These are phyloP conservation scores for Haplosporangium sp. DNA, from an alignment of 371 early-diverging fungal species.

Conservation along the genomic window DNA sequence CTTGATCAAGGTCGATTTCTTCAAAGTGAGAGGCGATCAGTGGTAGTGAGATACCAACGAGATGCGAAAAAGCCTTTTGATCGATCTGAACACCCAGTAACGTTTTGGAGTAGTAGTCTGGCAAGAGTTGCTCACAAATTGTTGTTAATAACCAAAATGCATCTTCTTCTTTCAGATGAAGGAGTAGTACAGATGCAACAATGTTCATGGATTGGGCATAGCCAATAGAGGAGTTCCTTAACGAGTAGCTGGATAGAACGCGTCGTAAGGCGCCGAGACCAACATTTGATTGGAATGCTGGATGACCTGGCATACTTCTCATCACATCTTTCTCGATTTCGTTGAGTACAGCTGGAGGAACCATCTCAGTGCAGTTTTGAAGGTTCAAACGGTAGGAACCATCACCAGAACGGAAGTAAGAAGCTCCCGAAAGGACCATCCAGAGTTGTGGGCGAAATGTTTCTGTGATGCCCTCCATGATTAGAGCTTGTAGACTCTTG, in stretches of 20 bases:
- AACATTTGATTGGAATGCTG: slow-evolving; percentile 67
- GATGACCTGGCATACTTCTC: slow-evolving; percentile 71
- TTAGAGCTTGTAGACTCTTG: slow-evolving; percentile 57
- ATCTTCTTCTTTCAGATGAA: slow-evolving; percentile 71
- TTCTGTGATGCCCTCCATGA: slow-evolving; percentile 58
- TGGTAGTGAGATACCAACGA: slow-evolving; percentile 66
- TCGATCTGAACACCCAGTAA: slow-evolving; percentile 75
- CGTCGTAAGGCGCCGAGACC: slow-evolving; percentile 72
- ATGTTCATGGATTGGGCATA: slow-evolving; percentile 81
- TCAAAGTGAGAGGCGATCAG: slow-evolving; percentile 61
- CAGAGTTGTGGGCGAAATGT: slow-evolving; percentile 44
- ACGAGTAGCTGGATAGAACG: slow-evolving; percentile 70
- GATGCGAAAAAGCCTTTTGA: slow-evolving; percentile 66
- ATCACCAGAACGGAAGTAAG: slow-evolving; percentile 28
- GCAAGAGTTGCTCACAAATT: slow-evolving; percentile 59
- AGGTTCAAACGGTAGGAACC: slow-evolving; percentile 30
- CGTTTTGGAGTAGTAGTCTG: slow-evolving; percentile 75
- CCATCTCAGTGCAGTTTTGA: slow-evolving; percentile 55
- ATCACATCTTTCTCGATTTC: slow-evolving; percentile 79
- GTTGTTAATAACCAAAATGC: slow-evolving; percentile 73
- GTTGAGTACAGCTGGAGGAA: slow-evolving; percentile 60
- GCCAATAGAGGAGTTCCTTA: slow-evolving; percentile 73
- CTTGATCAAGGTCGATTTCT: slow-evolving; percentile 66
- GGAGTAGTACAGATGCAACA: slow-evolving; percentile 68
- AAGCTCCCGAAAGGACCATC: slow-evolving; percentile 44